Base-by-base conservation (phyloP, 169 alveolate genomes). In the Plasmodium relictum region DNA sequence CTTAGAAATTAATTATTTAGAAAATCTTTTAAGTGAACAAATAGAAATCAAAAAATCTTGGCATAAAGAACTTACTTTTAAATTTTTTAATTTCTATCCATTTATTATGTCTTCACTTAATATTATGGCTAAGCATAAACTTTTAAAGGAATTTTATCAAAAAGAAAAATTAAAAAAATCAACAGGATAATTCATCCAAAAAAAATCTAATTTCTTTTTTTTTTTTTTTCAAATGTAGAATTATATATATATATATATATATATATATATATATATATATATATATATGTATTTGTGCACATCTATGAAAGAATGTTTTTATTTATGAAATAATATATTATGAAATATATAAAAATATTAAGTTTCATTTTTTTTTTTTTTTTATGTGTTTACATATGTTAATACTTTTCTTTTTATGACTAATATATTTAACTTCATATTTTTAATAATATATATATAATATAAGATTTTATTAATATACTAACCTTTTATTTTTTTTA, bases 41-140 rank as follows among this genome's bases (percentile, higher is more conserved):
- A 76, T 31, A 22, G 78, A 76, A 69, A 16, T 76, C 6, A 76
- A 76, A 18, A 52, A 26, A 6, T 8, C 22, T 6, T 76, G 78
- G 89, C 45, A 76, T 12, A 76, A 76, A 37, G 89, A 76, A 62
- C 89, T 41, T 20, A 63, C 89, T 14, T 76, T 76, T 8, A 76
- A 76, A 45, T 76, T 63, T 63, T 76, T 48, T 48, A 76, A 76
- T 63, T 76, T 76, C 6, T 76, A 76, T 6, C 89, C 89, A 0
- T 76, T 76, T 39, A 68, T 76, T 3, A 76, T 76, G 74, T 76
- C 89, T 10, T 76, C 89, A 2, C 52, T 76, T 0, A 63, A 76
- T 39, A 50, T 76, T 12, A 62, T 76, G 89, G 89, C 89, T 3
- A 76, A 76, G 44, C 89, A 76, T 20, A 76, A 76, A n/a, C 3